Conservation (phyloP, 257 asterid genomes). For the Dorcoceras hygrometricum region DNA sequence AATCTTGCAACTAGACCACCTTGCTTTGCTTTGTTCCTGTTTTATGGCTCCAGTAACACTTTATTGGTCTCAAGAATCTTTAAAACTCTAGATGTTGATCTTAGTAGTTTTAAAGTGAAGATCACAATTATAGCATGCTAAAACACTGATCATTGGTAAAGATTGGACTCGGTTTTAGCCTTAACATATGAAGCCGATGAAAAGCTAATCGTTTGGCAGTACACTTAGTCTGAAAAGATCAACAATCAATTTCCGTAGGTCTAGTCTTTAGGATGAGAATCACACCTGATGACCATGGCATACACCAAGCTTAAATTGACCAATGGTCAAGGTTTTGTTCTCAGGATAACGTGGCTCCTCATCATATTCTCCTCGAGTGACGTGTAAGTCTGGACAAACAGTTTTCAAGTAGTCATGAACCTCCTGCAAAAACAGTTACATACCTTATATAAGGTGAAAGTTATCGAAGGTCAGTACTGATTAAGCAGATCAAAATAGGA, state of each 20-base stretch:
- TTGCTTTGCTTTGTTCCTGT: neutral
- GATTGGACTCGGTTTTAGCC: neutral
- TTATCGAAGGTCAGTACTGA: slow-evolving; percentile 2
- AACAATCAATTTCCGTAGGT: neutral
- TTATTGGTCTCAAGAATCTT: neutral
- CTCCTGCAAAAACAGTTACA: slow-evolving; percentile 52
- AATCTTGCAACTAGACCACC: neutral
- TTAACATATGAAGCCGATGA: neutral
- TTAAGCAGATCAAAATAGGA: neutral
- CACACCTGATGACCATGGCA: slow-evolving; percentile 98
- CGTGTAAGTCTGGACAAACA: slow-evolving; percentile 83
- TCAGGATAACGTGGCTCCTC: slow-evolving; percentile 91
- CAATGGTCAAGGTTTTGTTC: slow-evolving; percentile 79
- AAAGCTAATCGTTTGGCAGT: neutral
- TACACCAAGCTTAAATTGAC: slow-evolving; percentile 92
- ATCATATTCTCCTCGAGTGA: slow-evolving; percentile 89
- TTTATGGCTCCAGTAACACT: neutral
- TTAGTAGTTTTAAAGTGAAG: neutral
- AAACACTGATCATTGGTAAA: neutral
- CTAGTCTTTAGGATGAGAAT: neutral
- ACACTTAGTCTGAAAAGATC: neutral
- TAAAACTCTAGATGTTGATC: neutral
- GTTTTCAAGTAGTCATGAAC: slow-evolving; percentile 91
- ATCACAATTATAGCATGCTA: neutral
- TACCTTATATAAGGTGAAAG: neutral